Evolutionary conservation across 495 filamentous ascomycete genomes (phyloP).

Genomic region (Aspergillus indologenus): DNA sequence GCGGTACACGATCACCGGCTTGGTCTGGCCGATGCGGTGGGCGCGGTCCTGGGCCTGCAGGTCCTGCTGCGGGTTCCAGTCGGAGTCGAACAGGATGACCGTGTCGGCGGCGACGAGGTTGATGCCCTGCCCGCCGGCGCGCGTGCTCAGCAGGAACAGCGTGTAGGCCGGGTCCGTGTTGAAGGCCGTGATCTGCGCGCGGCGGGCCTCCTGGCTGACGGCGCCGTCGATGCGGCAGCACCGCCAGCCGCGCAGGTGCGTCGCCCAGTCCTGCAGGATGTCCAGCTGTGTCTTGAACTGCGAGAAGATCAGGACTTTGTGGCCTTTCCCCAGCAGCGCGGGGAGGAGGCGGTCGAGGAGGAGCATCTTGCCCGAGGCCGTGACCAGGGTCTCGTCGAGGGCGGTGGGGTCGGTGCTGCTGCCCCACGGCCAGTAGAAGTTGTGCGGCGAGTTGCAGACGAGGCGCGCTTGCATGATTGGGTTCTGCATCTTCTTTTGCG

Average conservation of each 20-base stretch:
- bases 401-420: conserved; percentile 28
- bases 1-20: conserved; percentile 91
- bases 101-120: conserved; percentile 75
- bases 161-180: conserved; percentile 67
- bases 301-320: conserved; percentile 94
- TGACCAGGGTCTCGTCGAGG: conserved; percentile 76
- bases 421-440: conserved; percentile 93
- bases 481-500: conserved; percentile 92
- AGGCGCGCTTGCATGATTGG: conserved; percentile 90
- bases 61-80: conserved; percentile 98
- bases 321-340: conserved; percentile 66
- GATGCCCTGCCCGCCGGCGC: conserved; percentile 93
- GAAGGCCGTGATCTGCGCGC: conserved; percentile 79
- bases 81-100: conserved; percentile 72
- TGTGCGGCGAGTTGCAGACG: conserved; percentile 89
- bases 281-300: conserved; percentile 95
- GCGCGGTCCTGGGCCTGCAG: conserved; percentile 93
- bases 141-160: conserved; percentile 83
- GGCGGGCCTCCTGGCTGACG: conserved; percentile 77
- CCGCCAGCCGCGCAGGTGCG: conserved; percentile 66
- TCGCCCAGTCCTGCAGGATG: conserved; percentile 82
- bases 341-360: conserved; percentile 85
- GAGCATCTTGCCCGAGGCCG: conserved; percentile 90
- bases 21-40: conserved; percentile 90
- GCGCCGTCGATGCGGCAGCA: conserved; percentile 89